Evolutionary conservation across 257 asterid species (phyloP), one percentile per base, ranked within the genome.

Genomic region (Catharanthus roseus): DNA sequence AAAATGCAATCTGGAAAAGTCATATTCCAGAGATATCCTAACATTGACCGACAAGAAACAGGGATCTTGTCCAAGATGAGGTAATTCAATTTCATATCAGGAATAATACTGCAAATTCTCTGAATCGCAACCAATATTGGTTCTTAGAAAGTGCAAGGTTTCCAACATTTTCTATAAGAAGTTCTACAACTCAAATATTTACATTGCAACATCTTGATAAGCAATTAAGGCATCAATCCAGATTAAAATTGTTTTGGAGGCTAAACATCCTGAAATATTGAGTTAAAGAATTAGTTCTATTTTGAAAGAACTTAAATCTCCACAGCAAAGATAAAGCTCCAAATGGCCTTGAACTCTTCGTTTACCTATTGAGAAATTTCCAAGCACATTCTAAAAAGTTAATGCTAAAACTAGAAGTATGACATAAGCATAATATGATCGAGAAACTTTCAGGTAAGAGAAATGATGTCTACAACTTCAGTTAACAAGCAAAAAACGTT

Each of bases 401-500:
- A 23, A 29, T 45, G 36, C 16, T 47, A 10, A 47, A 28, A 8
- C 16, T 47, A 10, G 29, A 28, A 8, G 16, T 4, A 10, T 41
- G 4, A 3, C 34, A 42, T 10, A n/a, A 64, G 54, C 45, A 64
- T 28, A 58, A 1, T 23, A 50, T 50, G 33, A 65, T 2, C 49
- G 21, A 58, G 63, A 10, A 55, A 56, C 5, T 19, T 10, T 50
- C 23, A 0, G 28, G 45, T 33, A 69, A 16, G 44, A 70, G 15
- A 55, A 54, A 39, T 23, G 28, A 24, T 38, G 11, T 34, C 54
- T 34, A 61, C 7, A 55, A 55, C 36, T 70, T 45, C 19, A 38
- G 15, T 23, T 38, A 4, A 31, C 47, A 68, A 21, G 29, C 42
- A 47, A 63, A 8, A 45, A 58, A 49, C 70, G 71, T 84, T 67